Conservation (phyloP, 495 filamentous ascomycete species). For the Penicillium parvum region DNA sequence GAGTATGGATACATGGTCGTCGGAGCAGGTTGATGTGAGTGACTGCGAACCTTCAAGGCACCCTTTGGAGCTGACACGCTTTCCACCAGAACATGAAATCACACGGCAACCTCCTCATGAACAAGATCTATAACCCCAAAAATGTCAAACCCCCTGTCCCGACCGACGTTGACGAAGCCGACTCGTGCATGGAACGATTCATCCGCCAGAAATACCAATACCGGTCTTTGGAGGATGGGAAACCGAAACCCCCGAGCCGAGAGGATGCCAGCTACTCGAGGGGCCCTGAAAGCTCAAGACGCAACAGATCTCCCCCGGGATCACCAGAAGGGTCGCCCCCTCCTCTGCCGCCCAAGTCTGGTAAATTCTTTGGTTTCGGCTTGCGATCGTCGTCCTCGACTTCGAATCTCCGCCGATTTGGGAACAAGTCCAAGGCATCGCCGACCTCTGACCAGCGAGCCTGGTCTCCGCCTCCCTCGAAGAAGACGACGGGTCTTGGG, state of each 20-base stretch:
- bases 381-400: conserved; percentile 70
- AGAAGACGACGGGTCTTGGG: conserved; percentile 63
- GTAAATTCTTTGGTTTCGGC: conserved; percentile 69
- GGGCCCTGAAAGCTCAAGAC: conserved; percentile 4
- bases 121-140: conserved; percentile 81
- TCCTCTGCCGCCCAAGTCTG: conserved; percentile 79
- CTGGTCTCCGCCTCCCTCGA: conserved; percentile 38
- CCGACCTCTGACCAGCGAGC: conserved; percentile 21
- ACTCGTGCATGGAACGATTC: conserved; percentile 87
- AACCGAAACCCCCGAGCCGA: conserved; percentile 43
- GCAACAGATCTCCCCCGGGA: not conserved
- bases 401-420: conserved; percentile 43
- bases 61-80: conserved; percentile 13
- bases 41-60: not conserved
- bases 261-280: conserved; percentile 35
- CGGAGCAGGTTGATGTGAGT: conserved; percentile 90
- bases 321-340: conserved; percentile 58
- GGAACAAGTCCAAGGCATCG: conserved; percentile 27
- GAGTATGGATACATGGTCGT: conserved; percentile 95
- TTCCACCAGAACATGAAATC: conserved; percentile 76
- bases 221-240: conserved; percentile 51
- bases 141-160: conserved; percentile 77
- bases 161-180: conserved; percentile 84
- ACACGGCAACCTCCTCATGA: conserved; percentile 79
- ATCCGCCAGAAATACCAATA: conserved; percentile 91